A percentile compares a stretch with the other conserved stretches of the same genome.
These are phyloP conservation scores for Brassica nigra DNA, from an alignment of 345 rosid genomes.

Conservation along the genomic window DNA sequence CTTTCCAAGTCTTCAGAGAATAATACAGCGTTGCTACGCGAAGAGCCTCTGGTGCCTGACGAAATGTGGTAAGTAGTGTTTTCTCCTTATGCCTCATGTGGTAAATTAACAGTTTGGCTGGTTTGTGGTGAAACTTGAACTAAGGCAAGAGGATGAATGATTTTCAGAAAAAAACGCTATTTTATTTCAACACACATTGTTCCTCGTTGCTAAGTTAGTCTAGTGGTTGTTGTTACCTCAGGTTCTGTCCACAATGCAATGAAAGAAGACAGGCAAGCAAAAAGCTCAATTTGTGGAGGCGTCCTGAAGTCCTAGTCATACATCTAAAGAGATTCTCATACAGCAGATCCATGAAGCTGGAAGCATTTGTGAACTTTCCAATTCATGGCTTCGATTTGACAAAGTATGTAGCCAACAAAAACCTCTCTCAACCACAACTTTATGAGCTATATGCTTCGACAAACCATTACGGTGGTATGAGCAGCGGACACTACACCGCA, in stretches of 20 bases:
- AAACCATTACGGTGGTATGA: constrained; percentile 96
- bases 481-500: constrained; percentile 97
- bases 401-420: constrained; percentile 83
- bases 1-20: too few relatives aligned
- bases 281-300: constrained; percentile 98
- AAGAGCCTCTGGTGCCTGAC: constrained; percentile 98
- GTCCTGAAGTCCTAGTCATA: constrained; percentile 92
- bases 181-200: background rate
- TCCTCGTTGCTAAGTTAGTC: too few relatives aligned
- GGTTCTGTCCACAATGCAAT: constrained; percentile 96
- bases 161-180: constrained; percentile 22
- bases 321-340: constrained; percentile 97
- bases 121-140: constrained; percentile 11
- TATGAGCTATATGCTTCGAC: constrained; percentile 93
- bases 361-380: constrained; percentile 93
- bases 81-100: constrained; percentile 4
- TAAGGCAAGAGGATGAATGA: constrained; percentile 15
- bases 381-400: constrained; percentile 87
- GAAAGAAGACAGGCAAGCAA: constrained; percentile 97
- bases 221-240: constrained; percentile 54
- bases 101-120: background rate
- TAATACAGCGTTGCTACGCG: constrained; percentile 42
- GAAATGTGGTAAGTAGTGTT: constrained; percentile 89
- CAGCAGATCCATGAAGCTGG: constrained; percentile 96
- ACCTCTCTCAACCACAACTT: constrained; percentile 69